Base-by-base conservation (phyloP, 768 basidiomycete species). In the Coprinellus aureogranulatus region DNA sequence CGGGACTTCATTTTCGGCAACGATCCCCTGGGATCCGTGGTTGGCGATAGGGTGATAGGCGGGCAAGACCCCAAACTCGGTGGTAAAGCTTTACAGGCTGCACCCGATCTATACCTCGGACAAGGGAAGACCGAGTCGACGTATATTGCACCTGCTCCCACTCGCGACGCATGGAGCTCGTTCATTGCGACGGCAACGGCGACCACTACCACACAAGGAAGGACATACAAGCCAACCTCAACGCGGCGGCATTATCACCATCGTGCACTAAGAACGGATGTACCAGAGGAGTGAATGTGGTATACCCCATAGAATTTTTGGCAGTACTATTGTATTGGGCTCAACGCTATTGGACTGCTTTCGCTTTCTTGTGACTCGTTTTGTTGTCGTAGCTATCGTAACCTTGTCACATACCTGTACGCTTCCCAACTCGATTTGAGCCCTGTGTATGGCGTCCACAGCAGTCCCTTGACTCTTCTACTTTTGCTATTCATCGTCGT, bases 1-100 rank as follows among this genome's bases (percentile, higher is more conserved):
- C 81, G 83, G 20, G 86, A 90, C 59, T 90, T 89, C 60, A 73
- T 90, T 50, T 72, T 90, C 40, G 88, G 89, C 2, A 70, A 69
- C 55, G 86, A 88, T 67, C 56, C 71, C 30, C 84, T 83, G 1
- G 89, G 88, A 0, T 76, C 82, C 4, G 82, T 90, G 37, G 71
- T 67, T 22, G 65, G 73, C n/a, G 52, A 66, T 9, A 60, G 60
- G 22, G 63, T 61, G 22, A 77, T 80, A 10, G 79, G 78, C 11
- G 88, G 87, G 9, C 82, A 83, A 62, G 70, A 77, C 64, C 42
- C 77, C 2, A 68, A 75, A 1, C 68, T 86, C 1, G 75, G 74
- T 4, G 73, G 66, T 28, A 76, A 78, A 47, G 65, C 81, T 51
- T 62, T 89, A n/a, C 76, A 78, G 5, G 86, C 86, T 5, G 76